These are phyloP conservation scores for Suhomyces chickasaworum DNA, from an alignment of 1,139 yeast genomes.

Conservation along the genomic window DNA sequence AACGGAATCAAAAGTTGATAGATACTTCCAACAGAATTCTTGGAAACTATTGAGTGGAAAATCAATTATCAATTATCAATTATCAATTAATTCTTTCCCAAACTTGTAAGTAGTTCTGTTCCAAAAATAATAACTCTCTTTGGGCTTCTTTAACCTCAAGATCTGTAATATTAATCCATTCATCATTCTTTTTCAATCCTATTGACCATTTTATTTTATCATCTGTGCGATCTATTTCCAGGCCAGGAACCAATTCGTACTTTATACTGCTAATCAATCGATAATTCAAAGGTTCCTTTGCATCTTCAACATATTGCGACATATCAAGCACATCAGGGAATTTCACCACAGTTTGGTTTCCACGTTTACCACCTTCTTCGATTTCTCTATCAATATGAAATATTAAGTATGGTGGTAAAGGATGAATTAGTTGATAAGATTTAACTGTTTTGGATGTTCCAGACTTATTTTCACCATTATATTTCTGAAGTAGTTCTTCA, in stretches of 20 bases:
- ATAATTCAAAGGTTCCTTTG: constrained; percentile 33
- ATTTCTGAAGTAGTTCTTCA: constrained; percentile 48
- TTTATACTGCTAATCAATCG: constrained; percentile 54
- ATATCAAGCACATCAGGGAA: constrained; percentile 53
- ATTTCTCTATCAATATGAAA: constrained; percentile 58
- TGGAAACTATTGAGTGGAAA: constrained; percentile 6
- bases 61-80: too few relatives aligned
- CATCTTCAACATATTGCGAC: constrained; percentile 30
- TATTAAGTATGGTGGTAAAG: constrained; percentile 56
- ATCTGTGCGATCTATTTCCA: constrained; percentile 26
- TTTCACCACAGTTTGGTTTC: constrained; percentile 67
- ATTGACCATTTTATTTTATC: constrained; percentile 51
- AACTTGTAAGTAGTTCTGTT: constrained; percentile 65
- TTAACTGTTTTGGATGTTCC: constrained; percentile 27
- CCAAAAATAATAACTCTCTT: constrained; percentile 60
- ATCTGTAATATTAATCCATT: constrained; percentile 64
- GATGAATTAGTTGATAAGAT: constrained; percentile 39
- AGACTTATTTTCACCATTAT: constrained; percentile 30
- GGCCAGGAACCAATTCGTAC: constrained; percentile 36
- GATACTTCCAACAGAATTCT: constrained; percentile 9
- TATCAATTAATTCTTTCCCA: constrained; percentile 55
- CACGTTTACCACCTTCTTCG: constrained; percentile 25
- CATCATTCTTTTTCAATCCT: constrained; percentile 43
- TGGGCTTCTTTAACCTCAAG: constrained; percentile 49
- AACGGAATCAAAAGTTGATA: constrained; percentile 10